Evolutionary conservation across 208 protist genomes (phyloP), one percentile per base, ranked within the genome.

Genomic region (Trypanosoma brucei): DNA sequence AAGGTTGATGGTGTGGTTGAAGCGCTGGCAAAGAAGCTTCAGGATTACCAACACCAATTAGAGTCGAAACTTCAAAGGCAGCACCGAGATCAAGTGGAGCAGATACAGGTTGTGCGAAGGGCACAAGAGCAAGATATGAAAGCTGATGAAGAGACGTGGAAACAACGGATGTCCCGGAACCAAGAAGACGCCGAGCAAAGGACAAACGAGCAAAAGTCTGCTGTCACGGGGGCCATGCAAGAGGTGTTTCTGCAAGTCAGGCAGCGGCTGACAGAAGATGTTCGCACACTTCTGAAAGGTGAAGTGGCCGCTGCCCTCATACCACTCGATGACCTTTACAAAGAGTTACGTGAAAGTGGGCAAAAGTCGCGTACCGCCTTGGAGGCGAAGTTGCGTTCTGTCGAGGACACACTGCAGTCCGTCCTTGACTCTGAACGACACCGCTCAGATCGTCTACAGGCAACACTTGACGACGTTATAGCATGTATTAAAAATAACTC

Each of bases 1-100:
- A 69, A 75, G 55, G 33, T 78, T 31, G 62, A 74, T 6, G 36
- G 11, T 46, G 50, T 73, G 9, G 9, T 58, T 13, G 56, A 68
- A 44, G 37, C 50, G 22, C 33, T 72, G 33, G 7, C 39, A 50
- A 59, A 53, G 31, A 58, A 48, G 36, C 64, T 69, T 34, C 34
- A 57, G 42, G 49, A 59, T 40, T 55, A 58, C 2, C 65, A 71
- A 14, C 36, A 71, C n/a, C 46, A 65, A 46, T 55, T 46, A 13
- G 54, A 60, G 35, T 40, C 4, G 11, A 38, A 55, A 35, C 36
- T 57, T 22, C 30, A 64, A 22, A 55, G 37, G 8, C 36, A 49
- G 36, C 6, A 54, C n/a, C 50, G 6, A 8, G 40, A 64, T 11
- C 40, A 68, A 48, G 42, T 54, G 30, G 0, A 69, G 50, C 6